Conservation (phyloP, 768 basidiomycete genomes). For the Lanmaoa rubissima region DNA sequence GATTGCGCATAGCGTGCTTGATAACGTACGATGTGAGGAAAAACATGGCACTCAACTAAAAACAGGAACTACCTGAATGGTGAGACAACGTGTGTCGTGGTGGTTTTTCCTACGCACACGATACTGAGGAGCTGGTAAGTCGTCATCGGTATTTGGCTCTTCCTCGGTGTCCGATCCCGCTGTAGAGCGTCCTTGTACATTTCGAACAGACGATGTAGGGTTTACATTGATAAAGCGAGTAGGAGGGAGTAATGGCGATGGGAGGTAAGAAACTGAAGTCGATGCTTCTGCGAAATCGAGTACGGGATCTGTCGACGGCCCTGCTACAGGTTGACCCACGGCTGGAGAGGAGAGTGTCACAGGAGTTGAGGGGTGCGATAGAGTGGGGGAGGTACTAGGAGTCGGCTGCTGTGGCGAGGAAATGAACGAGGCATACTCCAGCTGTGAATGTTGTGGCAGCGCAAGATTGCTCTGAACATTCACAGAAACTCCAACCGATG, state of each 20-base stretch:
- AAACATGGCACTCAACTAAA: not conserved
- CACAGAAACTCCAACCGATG: constrained; percentile 2
- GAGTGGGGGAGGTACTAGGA: constrained; percentile 29
- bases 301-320: constrained; percentile 1
- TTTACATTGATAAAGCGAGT: constrained; percentile 23
- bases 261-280: constrained; percentile 1
- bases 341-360: constrained; percentile 21
- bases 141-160: constrained; percentile 36
- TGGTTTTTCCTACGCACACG: constrained; percentile 51
- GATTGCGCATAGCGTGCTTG: constrained; percentile 70
- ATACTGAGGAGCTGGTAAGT: constrained; percentile 30
- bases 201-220: constrained; percentile 6
- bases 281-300: constrained; percentile 5
- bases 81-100: constrained; percentile 63
- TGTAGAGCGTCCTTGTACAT: constrained; percentile 31
- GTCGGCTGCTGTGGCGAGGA: constrained; percentile 28
- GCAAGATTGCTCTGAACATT: not conserved
- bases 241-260: constrained; percentile 18
- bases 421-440: constrained; percentile 3
- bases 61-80: constrained; percentile 54
- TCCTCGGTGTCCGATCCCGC: constrained; percentile 38
- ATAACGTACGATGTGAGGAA: constrained; percentile 6
- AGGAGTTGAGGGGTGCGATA: constrained; percentile 29
- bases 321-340: constrained; percentile 11
- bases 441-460: constrained; percentile 8